A percentile compares a stretch with the other conserved stretches of the same genome.
These are phyloP conservation scores for Agrostemma githago DNA, from an alignment of 148 eudicot genomes.

Conservation along the genomic window DNA sequence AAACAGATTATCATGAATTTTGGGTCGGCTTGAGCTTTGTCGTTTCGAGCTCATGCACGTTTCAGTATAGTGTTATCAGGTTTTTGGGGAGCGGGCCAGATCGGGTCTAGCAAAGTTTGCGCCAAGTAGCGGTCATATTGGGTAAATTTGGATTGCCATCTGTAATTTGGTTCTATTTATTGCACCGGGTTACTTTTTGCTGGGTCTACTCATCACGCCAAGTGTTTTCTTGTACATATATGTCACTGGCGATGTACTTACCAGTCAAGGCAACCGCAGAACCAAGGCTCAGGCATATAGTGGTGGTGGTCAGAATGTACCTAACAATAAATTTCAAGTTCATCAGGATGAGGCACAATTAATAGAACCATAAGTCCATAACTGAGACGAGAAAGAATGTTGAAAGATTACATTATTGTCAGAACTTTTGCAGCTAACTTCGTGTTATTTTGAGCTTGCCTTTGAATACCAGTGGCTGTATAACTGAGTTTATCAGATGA, in stretches of 20 bases:
- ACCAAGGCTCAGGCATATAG: constrained; percentile 41
- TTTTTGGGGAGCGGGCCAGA: too few relatives aligned
- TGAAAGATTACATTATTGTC: constrained; percentile 39
- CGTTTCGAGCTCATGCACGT: too few relatives aligned
- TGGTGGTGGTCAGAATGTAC: constrained; percentile 40
- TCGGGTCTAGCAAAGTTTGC: too few relatives aligned
- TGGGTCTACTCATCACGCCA: neutral
- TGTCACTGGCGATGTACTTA: constrained; percentile 9
- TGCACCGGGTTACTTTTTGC: too few relatives aligned
- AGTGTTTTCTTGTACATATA: neutral
- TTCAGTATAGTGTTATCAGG: too few relatives aligned
- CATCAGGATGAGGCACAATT: neutral
- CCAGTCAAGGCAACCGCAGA: constrained; percentile 53
- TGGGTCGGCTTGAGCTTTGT: too few relatives aligned
- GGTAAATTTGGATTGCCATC: neutral
- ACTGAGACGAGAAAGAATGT: neutral
- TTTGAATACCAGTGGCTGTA: constrained; percentile 46
- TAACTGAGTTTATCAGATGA: constrained; percentile 45
- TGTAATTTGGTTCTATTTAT: neutral
- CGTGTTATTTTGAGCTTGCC: constrained; percentile 49
- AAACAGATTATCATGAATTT: too few relatives aligned
- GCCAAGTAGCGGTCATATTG: neutral
- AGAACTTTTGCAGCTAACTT: constrained; percentile 40
- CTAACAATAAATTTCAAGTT: constrained; percentile 28
- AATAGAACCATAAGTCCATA: neutral